Evolutionary conservation across 2,329 filamentous ascomycete species (phyloP).

Genomic region (Arthrobotrys musiformis): DNA sequence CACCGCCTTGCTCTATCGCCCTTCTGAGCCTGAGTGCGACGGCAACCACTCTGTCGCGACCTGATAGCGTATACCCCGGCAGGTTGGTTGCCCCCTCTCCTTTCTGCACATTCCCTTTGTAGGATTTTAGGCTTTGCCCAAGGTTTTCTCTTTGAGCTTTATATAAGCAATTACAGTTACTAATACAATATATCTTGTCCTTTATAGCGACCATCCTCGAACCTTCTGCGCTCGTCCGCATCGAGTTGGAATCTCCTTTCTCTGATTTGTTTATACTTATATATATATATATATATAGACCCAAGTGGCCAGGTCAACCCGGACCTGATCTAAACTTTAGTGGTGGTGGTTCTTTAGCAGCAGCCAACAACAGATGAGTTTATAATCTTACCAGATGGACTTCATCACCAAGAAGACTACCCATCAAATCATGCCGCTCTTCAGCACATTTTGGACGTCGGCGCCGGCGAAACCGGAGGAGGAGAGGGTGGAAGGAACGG

Average conservation of each 20-base stretch:
- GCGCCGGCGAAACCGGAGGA: conserved; percentile 25
- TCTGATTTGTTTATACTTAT: too few species aligned
- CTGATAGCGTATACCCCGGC: not conserved
- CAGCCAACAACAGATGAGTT: conserved; percentile 27
- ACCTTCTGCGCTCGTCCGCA: not conserved
- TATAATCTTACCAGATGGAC: conserved; percentile 39
- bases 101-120: not conserved
- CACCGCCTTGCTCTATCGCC: conserved; percentile 6
- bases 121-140: not conserved
- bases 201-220: not conserved
- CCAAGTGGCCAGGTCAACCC: not conserved
- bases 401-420: conserved; percentile 53
- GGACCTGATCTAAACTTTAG: not conserved
- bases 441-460: conserved; percentile 49
- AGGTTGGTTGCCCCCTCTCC: not conserved
- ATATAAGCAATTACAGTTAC: not conserved
- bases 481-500: not conserved
- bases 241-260: too few species aligned
- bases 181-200: conserved; percentile 1
- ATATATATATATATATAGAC: not conserved
- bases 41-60: not conserved
- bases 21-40: not conserved
- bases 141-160: not conserved
- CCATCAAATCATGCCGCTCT: conserved; percentile 51
- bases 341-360: not conserved